These are phyloP conservation scores for Pythium guiyangense DNA, from an alignment of 352 stramenopile species.

Conservation along the genomic window DNA sequence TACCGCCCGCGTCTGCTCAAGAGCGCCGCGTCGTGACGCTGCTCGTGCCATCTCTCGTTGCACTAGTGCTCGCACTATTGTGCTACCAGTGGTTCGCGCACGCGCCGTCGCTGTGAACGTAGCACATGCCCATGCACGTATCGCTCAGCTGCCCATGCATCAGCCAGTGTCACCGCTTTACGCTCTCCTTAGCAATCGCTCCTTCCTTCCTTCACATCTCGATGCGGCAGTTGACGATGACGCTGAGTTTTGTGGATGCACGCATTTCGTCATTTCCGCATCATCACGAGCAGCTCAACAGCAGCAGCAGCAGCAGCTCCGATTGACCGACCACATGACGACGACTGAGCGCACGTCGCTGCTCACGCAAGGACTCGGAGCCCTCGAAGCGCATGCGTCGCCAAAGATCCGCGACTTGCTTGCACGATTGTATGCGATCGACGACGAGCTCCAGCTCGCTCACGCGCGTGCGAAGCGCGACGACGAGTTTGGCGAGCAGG, in stretches of 20 bases:
- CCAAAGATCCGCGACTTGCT: conserved; percentile 24
- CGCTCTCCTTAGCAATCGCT: too few species aligned
- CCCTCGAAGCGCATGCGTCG: conserved; percentile 22
- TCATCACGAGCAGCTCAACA: neutral
- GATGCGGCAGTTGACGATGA: conserved; percentile 5
- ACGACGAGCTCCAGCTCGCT: conserved; percentile 50
- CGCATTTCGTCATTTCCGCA: neutral
- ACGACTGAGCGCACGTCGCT: conserved; percentile 21
- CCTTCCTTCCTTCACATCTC: too few species aligned
- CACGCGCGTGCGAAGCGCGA: conserved; percentile 53
- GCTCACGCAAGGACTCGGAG: conserved; percentile 44
- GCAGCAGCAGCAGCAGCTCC: neutral
- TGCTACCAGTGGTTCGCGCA: conserved; percentile 35
- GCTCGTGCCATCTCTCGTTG: conserved; percentile 41
- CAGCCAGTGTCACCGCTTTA: too few species aligned
- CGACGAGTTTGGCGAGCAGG: conserved; percentile 56
- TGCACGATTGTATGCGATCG: conserved; percentile 36
- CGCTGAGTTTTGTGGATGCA: conserved; percentile 1
- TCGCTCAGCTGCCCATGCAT: too few species aligned
- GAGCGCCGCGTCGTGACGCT: conserved; percentile 32
- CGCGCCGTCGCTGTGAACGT: neutral
- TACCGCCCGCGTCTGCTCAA: conserved; percentile 14
- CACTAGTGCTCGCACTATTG: conserved; percentile 36
- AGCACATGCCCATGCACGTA: too few species aligned
- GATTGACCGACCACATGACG: neutral